Percentiles rank a stretch among this genome's conserved stretches.
These are phyloP conservation scores for Urtica urens DNA, from an alignment of 306 rosid genomes.

Conservation along the genomic window DNA sequence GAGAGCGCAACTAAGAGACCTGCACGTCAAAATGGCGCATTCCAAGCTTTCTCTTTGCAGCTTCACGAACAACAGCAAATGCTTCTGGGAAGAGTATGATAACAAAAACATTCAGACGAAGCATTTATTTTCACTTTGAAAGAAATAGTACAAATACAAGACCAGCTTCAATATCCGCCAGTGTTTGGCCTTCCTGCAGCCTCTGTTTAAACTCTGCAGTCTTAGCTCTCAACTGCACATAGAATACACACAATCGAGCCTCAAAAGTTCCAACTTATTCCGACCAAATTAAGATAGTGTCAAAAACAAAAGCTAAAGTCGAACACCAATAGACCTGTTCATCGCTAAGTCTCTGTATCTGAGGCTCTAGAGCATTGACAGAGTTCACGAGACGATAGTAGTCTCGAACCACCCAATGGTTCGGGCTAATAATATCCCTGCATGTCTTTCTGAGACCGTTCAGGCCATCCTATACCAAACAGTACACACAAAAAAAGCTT, in stretches of 20 bases:
- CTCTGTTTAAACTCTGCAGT: slow-evolving; percentile 65
- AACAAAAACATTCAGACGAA: neutral
- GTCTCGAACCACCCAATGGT: slow-evolving; percentile 77
- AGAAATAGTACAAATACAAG: neutral
- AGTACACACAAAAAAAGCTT: neutral
- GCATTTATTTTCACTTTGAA: neutral
- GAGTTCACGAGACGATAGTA: slow-evolving; percentile 66
- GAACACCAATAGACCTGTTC: slow-evolving; percentile 35
- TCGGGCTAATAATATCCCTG: slow-evolving; percentile 54
- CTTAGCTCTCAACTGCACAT: slow-evolving; percentile 43
- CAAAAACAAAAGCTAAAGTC: neutral
- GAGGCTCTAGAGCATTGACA: slow-evolving; percentile 62
- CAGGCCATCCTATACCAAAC: slow-evolving; percentile 41
- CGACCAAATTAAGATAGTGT: neutral
- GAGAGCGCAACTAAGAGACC: slow-evolving; percentile 23
- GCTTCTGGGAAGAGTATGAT: slow-evolving; percentile 57
- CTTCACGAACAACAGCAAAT: slow-evolving; percentile 96
- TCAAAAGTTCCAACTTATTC: slow-evolving; percentile 5
- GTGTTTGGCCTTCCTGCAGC: slow-evolving; percentile 54
- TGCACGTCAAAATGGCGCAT: slow-evolving; percentile 99
- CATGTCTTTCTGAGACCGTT: slow-evolving; percentile 42
- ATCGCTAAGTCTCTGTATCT: slow-evolving; percentile 45
- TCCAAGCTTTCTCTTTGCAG: slow-evolving; percentile 82
- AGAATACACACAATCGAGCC: neutral
- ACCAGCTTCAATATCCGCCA: slow-evolving; percentile 93